Conservation (phyloP, 176 grass and related monocot species). For the Oryza glaberrima region DNA sequence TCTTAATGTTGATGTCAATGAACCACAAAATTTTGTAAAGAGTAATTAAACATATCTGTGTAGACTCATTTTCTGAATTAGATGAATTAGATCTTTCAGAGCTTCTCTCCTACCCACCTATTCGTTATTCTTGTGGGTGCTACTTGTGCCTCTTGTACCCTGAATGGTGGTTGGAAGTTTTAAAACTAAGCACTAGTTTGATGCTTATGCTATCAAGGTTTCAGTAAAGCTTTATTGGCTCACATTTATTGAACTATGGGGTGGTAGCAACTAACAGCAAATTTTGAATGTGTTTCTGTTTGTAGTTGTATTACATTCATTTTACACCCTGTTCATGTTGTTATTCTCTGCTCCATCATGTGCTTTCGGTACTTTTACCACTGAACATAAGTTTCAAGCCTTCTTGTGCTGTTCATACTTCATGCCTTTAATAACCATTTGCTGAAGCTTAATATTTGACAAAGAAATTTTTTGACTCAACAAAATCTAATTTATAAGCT, state of each 20-base stretch:
- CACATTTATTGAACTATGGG: background rate
- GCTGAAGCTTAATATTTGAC: background rate
- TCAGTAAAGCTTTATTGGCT: background rate
- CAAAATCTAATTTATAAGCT: background rate
- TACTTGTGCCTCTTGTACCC: background rate
- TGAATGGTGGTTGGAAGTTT: background rate
- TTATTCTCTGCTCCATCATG: background rate
- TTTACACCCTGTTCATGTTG: background rate
- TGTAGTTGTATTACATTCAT: background rate
- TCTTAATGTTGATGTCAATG: background rate
- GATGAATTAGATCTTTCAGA: background rate
- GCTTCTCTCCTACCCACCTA: background rate
- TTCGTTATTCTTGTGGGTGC: background rate
- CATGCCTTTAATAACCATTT: background rate
- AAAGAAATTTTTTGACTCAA: background rate
- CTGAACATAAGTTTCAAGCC: background rate
- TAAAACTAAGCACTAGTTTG: background rate
- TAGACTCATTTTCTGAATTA: background rate
- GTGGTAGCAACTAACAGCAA: background rate
- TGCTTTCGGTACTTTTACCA: background rate
- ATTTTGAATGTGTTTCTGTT: background rate
- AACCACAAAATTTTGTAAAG: background rate
- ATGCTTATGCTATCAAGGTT: background rate
- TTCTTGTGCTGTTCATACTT: slow-evolving; percentile 8
- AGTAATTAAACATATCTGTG: background rate